phyloP scores from a whole-genome alignment of 2,329 filamentous ascomycete genomes.

The Westerdykella sp. region DNA sequence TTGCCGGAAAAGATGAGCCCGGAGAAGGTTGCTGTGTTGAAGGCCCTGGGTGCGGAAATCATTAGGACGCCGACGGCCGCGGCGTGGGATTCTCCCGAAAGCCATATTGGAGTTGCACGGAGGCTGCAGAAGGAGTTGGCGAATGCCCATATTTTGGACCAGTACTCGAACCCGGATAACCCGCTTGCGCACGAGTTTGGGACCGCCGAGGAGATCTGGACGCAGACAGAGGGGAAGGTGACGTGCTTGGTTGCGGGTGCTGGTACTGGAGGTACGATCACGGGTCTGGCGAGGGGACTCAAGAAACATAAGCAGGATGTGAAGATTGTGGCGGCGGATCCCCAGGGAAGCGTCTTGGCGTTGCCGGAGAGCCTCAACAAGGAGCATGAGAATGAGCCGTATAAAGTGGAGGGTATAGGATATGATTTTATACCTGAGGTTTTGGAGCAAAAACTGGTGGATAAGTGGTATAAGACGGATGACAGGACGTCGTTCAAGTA shows the following conservation, averaged over 20 bases:
- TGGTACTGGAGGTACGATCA: slow-evolving; percentile 92
- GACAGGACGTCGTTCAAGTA: slow-evolving; percentile 86
- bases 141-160: slow-evolving; percentile 93
- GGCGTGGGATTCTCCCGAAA: slow-evolving; percentile 89
- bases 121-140: slow-evolving; percentile 91
- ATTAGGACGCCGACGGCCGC: slow-evolving; percentile 96
- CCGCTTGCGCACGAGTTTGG: slow-evolving; percentile 88
- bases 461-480: slow-evolving; percentile 98
- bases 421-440: slow-evolving; percentile 98
- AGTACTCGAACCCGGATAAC: slow-evolving; percentile 90
- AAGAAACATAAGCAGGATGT: slow-evolving; percentile 79
- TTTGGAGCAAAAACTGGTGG: slow-evolving; percentile 69
- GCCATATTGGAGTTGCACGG: slow-evolving; percentile 89
- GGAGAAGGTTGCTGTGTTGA: slow-evolving; percentile 92
- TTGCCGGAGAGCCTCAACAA: slow-evolving; percentile 74
- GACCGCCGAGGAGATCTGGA: slow-evolving; percentile 94
- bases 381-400: slow-evolving; percentile 71
- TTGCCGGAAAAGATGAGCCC: slow-evolving; percentile 99
- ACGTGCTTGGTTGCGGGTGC: slow-evolving; percentile 83
- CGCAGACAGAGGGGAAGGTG: slow-evolving; percentile 76
- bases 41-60: slow-evolving; percentile 91
- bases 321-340: slow-evolving; percentile 89
- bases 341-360: slow-evolving; percentile 84
- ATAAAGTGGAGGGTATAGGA: slow-evolving; percentile 98
- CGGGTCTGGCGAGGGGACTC: slow-evolving; percentile 76